Conservation (phyloP, 164 flowering plant genomes). For the Euptelea pleiosperma region DNA sequence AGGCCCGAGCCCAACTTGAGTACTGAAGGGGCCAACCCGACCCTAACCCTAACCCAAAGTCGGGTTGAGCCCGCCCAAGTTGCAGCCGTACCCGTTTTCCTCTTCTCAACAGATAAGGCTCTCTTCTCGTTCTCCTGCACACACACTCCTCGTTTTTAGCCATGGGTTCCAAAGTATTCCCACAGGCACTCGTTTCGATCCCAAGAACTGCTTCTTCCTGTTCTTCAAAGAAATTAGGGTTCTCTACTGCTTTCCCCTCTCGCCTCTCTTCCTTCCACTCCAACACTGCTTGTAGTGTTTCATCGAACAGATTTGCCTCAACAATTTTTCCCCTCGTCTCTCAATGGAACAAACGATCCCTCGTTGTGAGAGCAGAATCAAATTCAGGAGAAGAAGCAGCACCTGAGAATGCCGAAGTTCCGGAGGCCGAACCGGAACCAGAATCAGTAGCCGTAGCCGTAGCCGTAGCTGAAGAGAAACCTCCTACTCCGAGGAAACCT, state of each 20-base stretch:
- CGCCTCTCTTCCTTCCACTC: slow-evolving; percentile 21
- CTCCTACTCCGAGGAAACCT: slow-evolving; percentile 42
- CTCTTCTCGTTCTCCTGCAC: too few species aligned
- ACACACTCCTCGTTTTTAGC: too few species aligned
- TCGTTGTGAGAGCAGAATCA: slow-evolving; percentile 51
- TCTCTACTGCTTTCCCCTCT: slow-evolving; percentile 23
- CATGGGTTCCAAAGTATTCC: slow-evolving; percentile 29
- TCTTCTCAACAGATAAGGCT: too few species aligned
- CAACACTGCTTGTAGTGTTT: slow-evolving; percentile 26
- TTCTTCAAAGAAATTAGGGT: slow-evolving; percentile 29
- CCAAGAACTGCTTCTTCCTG: slow-evolving; percentile 28
- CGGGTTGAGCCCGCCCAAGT: too few species aligned
- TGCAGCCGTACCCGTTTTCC: too few species aligned
- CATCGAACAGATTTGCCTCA: slow-evolving; percentile 14
- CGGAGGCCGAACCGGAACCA: slow-evolving; percentile 20
- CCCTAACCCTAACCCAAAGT: too few species aligned
- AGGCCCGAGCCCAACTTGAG: too few species aligned
- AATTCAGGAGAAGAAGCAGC: slow-evolving; percentile 27
- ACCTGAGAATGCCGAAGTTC: too few species aligned
- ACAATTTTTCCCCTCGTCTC: background rate
- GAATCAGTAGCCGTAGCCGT: slow-evolving; percentile 25
- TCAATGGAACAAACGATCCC: slow-evolving; percentile 13
- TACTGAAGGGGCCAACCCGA: too few species aligned
- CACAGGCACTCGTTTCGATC: slow-evolving; percentile 46
- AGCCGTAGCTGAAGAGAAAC: slow-evolving; percentile 18